A percentile compares a stretch with the other conserved stretches of the same genome.
phyloP scores from a whole-genome alignment of 805 yeast genomes.

The Hanseniaspora lachancei region DNA sequence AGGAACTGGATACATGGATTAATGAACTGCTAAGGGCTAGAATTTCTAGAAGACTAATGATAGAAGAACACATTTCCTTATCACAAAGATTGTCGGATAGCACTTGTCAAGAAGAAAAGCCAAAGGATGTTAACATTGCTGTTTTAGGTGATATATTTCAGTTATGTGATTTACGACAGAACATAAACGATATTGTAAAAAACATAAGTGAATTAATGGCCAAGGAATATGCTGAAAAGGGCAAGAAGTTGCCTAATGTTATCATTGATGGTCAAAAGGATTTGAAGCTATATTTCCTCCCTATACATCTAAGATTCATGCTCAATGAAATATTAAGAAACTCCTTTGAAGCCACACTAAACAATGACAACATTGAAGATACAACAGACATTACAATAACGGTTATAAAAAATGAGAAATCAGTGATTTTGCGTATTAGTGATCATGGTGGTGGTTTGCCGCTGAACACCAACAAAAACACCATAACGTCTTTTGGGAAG shows the following conservation, averaged over 20 bases:
- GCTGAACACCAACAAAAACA: constrained; percentile 35
- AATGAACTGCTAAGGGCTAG: constrained; percentile 70
- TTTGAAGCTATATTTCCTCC: constrained; percentile 65
- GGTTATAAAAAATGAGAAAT: constrained; percentile 51
- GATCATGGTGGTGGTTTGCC: constrained; percentile 86
- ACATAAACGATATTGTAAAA: constrained; percentile 41
- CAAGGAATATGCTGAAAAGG: constrained; percentile 38
- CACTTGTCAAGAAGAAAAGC: constrained; percentile 32
- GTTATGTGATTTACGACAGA: constrained; percentile 59
- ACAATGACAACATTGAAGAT: constrained; percentile 29
- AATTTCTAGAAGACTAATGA: constrained; percentile 76
- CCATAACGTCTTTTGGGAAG: constrained; percentile 82
- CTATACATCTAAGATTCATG: constrained; percentile 73
- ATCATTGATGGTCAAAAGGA: constrained; percentile 60
- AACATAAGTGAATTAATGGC: constrained; percentile 39
- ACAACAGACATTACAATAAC: constrained; percentile 47
- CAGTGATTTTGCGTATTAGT: constrained; percentile 62
- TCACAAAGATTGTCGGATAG: constrained; percentile 30
- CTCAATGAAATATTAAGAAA: constrained; percentile 81
- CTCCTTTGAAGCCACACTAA: constrained; percentile 68
- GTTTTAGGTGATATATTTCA: constrained; percentile 72
- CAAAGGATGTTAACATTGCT: constrained; percentile 33
- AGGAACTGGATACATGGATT: constrained; percentile 57
- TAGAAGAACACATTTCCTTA: constrained; percentile 79
- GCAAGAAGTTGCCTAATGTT: constrained; percentile 55